These are phyloP conservation scores for Microstegium vimineum DNA, from an alignment of 176 grass and related monocot species.

Conservation along the genomic window DNA sequence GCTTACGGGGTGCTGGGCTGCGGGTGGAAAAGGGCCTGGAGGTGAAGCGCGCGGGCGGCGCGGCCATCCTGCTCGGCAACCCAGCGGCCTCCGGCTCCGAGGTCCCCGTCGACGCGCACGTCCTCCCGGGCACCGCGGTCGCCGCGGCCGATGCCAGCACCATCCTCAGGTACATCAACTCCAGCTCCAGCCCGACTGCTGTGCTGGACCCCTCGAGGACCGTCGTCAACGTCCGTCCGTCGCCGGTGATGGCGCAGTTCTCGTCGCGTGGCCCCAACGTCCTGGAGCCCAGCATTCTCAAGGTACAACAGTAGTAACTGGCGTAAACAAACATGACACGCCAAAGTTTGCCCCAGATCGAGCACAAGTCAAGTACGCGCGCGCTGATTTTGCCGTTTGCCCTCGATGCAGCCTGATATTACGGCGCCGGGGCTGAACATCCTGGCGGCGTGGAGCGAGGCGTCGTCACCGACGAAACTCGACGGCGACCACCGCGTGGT, in stretches of 20 bases:
- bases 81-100: slow-evolving; percentile 47
- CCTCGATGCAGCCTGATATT: slow-evolving; percentile 63
- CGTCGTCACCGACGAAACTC: slow-evolving; percentile 83
- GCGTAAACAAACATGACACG: no score
- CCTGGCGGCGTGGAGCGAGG: slow-evolving; percentile 92
- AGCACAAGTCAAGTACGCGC: no score
- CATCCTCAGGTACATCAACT: slow-evolving; percentile 66
- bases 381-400: neutral
- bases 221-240: slow-evolving; percentile 51
- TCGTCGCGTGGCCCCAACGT: slow-evolving; percentile 86
- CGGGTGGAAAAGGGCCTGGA: slow-evolving; percentile 76
- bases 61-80: slow-evolving; percentile 85
- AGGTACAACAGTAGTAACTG: no score
- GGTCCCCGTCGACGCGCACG: slow-evolving; percentile 82
- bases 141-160: slow-evolving; percentile 34
- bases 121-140: slow-evolving; percentile 69
- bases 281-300: slow-evolving; percentile 79
- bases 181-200: slow-evolving; percentile 37
- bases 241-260: slow-evolving; percentile 85
- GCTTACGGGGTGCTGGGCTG: slow-evolving; percentile 63
- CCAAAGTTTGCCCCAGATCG: no score
- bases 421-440: slow-evolving; percentile 90
- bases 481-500: slow-evolving; percentile 71
- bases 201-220: slow-evolving; percentile 46
- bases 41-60: slow-evolving; percentile 85